phyloP scores from a whole-genome alignment of 2,329 filamentous ascomycete species.

The Dactylellina sp. region DNA sequence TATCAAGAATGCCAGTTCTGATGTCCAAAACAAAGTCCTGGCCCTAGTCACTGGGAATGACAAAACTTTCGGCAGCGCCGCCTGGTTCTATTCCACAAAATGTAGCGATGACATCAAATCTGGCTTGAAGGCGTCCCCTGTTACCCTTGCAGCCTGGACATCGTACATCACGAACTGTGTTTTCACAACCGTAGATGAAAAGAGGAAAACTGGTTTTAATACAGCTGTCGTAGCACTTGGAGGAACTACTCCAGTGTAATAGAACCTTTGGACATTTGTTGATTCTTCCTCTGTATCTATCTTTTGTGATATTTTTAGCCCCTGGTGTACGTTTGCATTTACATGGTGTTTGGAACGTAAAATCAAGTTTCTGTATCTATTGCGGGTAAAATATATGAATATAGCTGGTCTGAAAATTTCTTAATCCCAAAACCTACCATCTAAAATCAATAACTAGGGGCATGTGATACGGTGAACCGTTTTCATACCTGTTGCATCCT shows the following conservation, averaged over 20 bases:
- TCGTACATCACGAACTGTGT: constrained; percentile 33
- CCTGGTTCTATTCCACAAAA: constrained; percentile 49
- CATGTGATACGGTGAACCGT: too few species aligned
- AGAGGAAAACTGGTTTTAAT: constrained; percentile 7
- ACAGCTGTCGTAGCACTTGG: constrained; percentile 29
- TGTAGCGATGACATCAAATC: constrained; percentile 38
- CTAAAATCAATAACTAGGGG: too few species aligned
- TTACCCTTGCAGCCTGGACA: constrained; percentile 25
- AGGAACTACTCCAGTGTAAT: constrained; percentile 16
- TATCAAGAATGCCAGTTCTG: constrained; percentile 5
- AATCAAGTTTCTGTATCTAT: constrained; percentile 18
- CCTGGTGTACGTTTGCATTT: constrained; percentile 27
- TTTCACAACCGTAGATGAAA: constrained; percentile 16
- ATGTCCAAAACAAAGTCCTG: constrained; percentile 39
- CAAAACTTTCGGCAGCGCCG: constrained; percentile 29
- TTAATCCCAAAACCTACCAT: background rate
- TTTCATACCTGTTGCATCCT: too few species aligned
- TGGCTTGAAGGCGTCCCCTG: constrained; percentile 18
- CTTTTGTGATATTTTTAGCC: constrained; percentile 6
- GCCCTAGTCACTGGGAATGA: constrained; percentile 30
- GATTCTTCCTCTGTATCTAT: constrained; percentile 8
- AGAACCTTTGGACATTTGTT: background rate
- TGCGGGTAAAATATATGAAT: constrained; percentile 3
- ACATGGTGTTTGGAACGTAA: constrained; percentile 48
- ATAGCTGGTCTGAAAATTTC: constrained; percentile 11